Base-by-base conservation (phyloP, 202 grass and related monocot species). In the Musa balbisiana region DNA sequence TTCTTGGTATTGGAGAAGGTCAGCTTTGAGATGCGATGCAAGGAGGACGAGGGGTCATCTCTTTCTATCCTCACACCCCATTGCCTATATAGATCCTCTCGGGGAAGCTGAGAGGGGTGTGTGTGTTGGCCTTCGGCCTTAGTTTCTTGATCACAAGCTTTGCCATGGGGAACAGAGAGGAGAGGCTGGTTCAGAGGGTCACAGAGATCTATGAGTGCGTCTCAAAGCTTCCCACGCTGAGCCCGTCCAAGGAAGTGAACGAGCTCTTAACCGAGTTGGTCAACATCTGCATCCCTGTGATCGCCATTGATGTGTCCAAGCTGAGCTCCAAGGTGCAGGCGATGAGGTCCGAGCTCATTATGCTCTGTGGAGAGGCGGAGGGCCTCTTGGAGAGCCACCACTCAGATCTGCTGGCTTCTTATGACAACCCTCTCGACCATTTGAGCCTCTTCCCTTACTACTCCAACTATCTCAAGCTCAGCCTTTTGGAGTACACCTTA, bases 401-500 rank as follows among this genome's bases (percentile, higher is more conserved):
- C 84, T 76, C 86, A 8, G 90, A 92, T 73, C 49, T 92, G 66
- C 77, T 96, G 52, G 79, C 76, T 23, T 50, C 64, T 17, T 88
- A 87, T 52, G 89, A 92, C 19, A 90, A 90, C 80, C 93, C 93
- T 9, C 81, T 96, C 43, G 82, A 87, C 10, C 87, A 96, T 55
- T 72, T 96, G 11, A 51, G 22, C 13, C 82, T 80, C 43, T 96
- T 96, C 52, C 93, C 92, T 0, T 96, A 92, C 83, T 90, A 80
- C 33, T 84, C 27, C 67, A 96, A 96, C 80, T 96, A 96, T 77
- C 67, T 96, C 78, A 85, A 90, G 77, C 85, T 96, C 60, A 90
- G 87, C 80, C 83, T 80, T 49, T 66, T 97, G 8, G 93, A 97
- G 90, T 82, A 87, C 69, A 82, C 84, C 3, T 73, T 97, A 49